A percentile compares a stretch with the other conserved stretches of the same genome.
These are phyloP conservation scores for Boletus tomentosulus DNA, from an alignment of 768 basidiomycete genomes.

Conservation along the genomic window DNA sequence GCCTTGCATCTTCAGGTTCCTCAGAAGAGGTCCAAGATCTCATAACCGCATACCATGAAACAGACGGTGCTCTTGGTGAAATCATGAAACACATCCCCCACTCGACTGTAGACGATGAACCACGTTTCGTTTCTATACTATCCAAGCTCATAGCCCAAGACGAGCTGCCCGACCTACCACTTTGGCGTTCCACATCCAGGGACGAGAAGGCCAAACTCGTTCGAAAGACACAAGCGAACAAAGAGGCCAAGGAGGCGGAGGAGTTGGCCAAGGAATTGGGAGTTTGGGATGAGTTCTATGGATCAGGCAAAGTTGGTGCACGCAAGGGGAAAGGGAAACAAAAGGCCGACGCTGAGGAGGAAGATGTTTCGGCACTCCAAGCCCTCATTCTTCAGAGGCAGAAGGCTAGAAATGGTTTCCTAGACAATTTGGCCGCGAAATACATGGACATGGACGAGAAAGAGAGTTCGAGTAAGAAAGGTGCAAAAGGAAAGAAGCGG, in stretches of 20 bases:
- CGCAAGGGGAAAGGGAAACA: constrained; percentile 53
- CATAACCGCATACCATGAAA: constrained; percentile 64
- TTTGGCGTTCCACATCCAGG: constrained; percentile 69
- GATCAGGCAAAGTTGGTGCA: constrained; percentile 62
- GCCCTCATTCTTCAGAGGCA: constrained; percentile 79
- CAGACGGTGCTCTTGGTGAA: constrained; percentile 68
- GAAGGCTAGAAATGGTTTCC: constrained; percentile 65
- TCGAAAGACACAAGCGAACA: constrained; percentile 67
- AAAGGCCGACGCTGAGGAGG: constrained; percentile 44
- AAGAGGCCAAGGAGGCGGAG: constrained; percentile 85
- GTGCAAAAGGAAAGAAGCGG: constrained; percentile 51
- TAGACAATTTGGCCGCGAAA: constrained; percentile 72
- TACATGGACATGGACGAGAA: constrained; percentile 49
- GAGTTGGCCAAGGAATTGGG: constrained; percentile 80
- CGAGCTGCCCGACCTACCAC: constrained; percentile 48
- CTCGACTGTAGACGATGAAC: constrained; percentile 78
- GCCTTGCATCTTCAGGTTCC: constrained; percentile 54
- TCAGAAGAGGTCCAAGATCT: constrained; percentile 81
- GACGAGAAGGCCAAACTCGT: constrained; percentile 78
- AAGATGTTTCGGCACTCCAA: constrained; percentile 67
- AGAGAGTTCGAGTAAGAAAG: constrained; percentile 34
- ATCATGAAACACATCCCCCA: constrained; percentile 88
- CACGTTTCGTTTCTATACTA: constrained; percentile 71
- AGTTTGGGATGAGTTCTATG: constrained; percentile 93
- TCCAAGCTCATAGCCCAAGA: constrained; percentile 61